A percentile compares a stretch with the other conserved stretches of the same genome.
Evolutionary conservation across 108 stramenopile genomes (phyloP).

Genomic region (Epipyxis sp.): DNA sequence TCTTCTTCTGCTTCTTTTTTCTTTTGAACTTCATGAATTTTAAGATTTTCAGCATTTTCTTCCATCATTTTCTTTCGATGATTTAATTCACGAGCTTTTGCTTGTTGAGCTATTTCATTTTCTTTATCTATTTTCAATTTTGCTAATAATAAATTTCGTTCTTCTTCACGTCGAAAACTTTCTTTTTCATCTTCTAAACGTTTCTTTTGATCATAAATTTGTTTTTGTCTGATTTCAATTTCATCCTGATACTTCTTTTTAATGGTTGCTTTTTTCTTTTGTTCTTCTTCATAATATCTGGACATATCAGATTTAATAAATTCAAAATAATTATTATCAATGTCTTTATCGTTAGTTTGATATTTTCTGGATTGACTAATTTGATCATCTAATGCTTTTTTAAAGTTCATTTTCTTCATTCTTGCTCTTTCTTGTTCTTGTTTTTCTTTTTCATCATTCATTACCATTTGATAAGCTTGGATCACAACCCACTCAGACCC

Average conservation of each 20-base stretch:
- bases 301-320: not conserved
- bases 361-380: not conserved
- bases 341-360: not conserved
- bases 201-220: not conserved
- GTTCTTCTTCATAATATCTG: not conserved
- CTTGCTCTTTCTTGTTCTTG: not conserved
- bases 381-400: not conserved
- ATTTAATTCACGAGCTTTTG: not conserved
- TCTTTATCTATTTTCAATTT: not conserved
- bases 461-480: not conserved
- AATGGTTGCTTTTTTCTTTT: not conserved
- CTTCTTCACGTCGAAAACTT: not conserved
- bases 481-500: not conserved
- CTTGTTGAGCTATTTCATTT: not conserved
- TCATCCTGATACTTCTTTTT: conserved; percentile 2
- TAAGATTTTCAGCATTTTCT: not conserved
- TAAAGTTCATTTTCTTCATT: not conserved
- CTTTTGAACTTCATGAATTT: not conserved
- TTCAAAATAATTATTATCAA: not conserved
- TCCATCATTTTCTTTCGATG: not conserved
- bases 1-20: not conserved
- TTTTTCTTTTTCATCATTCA: not conserved
- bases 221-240: not conserved
- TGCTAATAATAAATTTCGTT: not conserved
- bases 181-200: not conserved